phyloP scores from a whole-genome alignment of 2,329 filamentous ascomycete species.

The Dactylellina leptospora region DNA sequence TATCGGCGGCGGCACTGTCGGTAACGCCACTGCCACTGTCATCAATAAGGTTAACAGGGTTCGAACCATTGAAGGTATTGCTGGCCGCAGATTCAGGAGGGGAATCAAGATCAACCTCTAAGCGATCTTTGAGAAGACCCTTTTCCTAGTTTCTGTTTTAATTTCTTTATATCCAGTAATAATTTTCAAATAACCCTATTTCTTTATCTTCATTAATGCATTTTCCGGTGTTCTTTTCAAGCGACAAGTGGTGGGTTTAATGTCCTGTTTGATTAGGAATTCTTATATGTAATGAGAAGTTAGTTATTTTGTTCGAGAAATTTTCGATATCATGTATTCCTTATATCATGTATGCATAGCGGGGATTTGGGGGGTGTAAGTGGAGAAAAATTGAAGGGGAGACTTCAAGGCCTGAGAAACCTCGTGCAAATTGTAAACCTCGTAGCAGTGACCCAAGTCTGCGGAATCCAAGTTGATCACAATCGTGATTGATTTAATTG shows the following conservation, averaged over 20 bases:
- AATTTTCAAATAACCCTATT: background rate
- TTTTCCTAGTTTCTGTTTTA: constrained; percentile 6
- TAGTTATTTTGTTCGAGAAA: background rate
- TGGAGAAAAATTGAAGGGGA: background rate
- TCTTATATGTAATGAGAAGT: background rate
- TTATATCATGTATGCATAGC: constrained; percentile 1
- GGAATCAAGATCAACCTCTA: constrained; percentile 6
- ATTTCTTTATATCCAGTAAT: background rate
- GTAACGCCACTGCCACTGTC: background rate
- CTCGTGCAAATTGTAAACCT: background rate
- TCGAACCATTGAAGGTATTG: constrained; percentile 1
- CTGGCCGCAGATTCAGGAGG: constrained; percentile 16
- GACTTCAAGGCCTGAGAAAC: constrained; percentile 2
- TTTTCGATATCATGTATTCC: constrained; percentile 1
- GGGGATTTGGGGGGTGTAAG: background rate
- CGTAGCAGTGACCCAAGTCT: background rate
- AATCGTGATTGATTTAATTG: background rate
- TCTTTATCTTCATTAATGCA: background rate
- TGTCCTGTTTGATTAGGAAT: constrained; percentile 1
- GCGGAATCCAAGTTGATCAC: too few species aligned
- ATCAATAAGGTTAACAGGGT: background rate
- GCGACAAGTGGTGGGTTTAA: constrained; percentile 7
- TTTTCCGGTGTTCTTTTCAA: background rate
- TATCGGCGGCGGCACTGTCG: background rate
- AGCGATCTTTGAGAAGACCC: background rate